Evolutionary conservation across 2,329 filamentous ascomycete species (phyloP).

Genomic region (Bertia moriformis): DNA sequence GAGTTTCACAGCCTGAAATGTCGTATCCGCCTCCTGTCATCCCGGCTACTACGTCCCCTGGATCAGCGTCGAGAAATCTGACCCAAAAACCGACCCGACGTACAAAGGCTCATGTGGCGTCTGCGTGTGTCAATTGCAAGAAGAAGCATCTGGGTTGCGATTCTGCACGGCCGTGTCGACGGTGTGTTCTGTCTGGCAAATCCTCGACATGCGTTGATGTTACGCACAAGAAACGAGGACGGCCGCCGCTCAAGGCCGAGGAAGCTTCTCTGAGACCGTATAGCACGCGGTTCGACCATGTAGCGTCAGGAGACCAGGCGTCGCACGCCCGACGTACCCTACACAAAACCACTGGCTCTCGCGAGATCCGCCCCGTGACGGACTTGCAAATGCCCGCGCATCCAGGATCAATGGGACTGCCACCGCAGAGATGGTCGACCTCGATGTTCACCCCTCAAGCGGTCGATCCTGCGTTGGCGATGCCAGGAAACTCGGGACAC

Average conservation of each 20-base stretch:
- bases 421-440: not conserved
- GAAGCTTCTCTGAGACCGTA: not conserved
- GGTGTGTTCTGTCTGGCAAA: conserved; percentile 33
- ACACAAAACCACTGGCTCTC: not conserved
- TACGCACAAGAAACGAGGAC: conserved; percentile 38
- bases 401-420: not conserved
- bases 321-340: no score
- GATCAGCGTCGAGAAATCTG: not conserved
- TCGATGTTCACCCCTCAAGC: not conserved
- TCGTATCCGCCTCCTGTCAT: no score
- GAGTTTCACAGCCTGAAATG: not conserved
- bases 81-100: conserved; percentile 3
- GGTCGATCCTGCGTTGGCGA: conserved; percentile 2
- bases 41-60: not conserved
- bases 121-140: conserved; percentile 40
- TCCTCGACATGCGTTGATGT: conserved; percentile 39
- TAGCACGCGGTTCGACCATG: not conserved
- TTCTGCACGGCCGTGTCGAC: conserved; percentile 25
- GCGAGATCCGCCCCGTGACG: not conserved
- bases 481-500: conserved; percentile 10
- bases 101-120: conserved; percentile 34
- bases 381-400: not conserved
- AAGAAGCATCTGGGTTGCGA: conserved; percentile 27
- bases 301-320: not conserved
- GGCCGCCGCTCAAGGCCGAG: conserved; percentile 32